Evolutionary conservation across 495 filamentous ascomycete genomes (phyloP).

Genomic region (Filosporella fistucella): DNA sequence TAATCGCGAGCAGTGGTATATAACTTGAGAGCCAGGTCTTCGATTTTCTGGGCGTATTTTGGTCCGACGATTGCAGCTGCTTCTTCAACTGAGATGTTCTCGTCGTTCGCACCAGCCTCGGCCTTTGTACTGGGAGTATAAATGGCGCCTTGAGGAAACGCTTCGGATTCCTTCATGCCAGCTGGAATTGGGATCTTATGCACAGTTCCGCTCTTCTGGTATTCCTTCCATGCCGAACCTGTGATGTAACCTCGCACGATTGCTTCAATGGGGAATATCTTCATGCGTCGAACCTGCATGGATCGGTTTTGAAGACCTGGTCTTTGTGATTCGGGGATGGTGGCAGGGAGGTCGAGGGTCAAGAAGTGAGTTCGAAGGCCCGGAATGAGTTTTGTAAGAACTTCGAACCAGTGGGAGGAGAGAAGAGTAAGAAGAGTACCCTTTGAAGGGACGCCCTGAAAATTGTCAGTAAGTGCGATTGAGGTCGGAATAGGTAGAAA

Average conservation of each 20-base stretch:
- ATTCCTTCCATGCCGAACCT: conserved; percentile 86
- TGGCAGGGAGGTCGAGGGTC: conserved; percentile 57
- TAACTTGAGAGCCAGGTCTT: conserved; percentile 62
- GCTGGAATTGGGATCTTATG: conserved; percentile 66
- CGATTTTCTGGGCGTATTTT: conserved; percentile 69
- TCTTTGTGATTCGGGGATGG: conserved; percentile 42
- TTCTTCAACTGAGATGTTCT: conserved; percentile 80
- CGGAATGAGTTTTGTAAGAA: conserved; percentile 62
- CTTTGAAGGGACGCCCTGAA: conserved; percentile 75
- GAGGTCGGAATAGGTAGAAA: neutral
- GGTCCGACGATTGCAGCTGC: conserved; percentile 68
- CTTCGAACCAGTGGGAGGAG: conserved; percentile 79
- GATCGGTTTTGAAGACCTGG: conserved; percentile 58
- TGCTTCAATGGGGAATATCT: conserved; percentile 84
- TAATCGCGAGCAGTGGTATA: conserved; percentile 74
- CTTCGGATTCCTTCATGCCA: conserved; percentile 67
- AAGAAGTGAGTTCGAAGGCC: conserved; percentile 73
- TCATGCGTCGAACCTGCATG: conserved; percentile 78
- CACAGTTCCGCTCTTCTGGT: conserved; percentile 69
- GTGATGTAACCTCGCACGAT: conserved; percentile 94
- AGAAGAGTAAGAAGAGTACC: conserved; percentile 80
- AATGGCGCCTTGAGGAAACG: conserved; percentile 64
- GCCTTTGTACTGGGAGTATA: conserved; percentile 94
- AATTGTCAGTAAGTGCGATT: neutral
- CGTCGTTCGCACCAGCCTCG: conserved; percentile 75